phyloP scores from a whole-genome alignment of 441 rosid genomes.

The Rhodomyrtus psidioides region DNA sequence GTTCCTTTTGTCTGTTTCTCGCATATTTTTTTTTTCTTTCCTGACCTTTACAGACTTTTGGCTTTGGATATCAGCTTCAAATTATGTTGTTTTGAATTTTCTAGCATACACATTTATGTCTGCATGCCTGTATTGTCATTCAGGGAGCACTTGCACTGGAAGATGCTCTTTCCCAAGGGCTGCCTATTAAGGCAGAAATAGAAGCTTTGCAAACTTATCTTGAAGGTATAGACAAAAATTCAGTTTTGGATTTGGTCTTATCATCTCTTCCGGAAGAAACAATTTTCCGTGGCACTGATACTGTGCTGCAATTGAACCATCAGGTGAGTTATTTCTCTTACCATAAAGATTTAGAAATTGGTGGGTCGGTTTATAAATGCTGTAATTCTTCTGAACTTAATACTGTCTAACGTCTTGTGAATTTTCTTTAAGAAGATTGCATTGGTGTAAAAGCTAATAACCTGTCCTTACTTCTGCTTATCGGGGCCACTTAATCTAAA shows the following conservation, averaged over 20 bases:
- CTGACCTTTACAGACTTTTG: not conserved
- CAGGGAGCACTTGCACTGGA: constrained; percentile 91
- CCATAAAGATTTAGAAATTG: not conserved
- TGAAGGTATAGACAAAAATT: constrained; percentile 67
- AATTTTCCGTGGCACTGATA: constrained; percentile 61
- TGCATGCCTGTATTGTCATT: constrained; percentile 6
- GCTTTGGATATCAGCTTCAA: not conserved
- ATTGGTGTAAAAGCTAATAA: not conserved
- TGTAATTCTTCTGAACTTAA: not conserved
- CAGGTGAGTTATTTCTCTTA: constrained; percentile 36
- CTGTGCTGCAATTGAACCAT: constrained; percentile 64
- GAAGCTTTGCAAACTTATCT: constrained; percentile 50
- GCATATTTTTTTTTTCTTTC: not conserved
- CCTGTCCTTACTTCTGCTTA: not conserved
- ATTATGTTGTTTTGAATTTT: not conserved
- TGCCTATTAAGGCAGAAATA: constrained; percentile 79
- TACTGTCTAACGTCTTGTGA: not conserved
- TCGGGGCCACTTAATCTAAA: not conserved
- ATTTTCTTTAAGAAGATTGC: not conserved
- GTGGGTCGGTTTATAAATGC: not conserved
- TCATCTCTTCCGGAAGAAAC: constrained; percentile 93
- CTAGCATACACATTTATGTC: constrained; percentile 9
- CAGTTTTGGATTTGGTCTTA: constrained; percentile 67
- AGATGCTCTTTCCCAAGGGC: constrained; percentile 87
- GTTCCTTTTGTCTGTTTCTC: not conserved